Evolutionary conservation across 179 eudicot genomes (phyloP).

Genomic region (Actinidia polygama): DNA sequence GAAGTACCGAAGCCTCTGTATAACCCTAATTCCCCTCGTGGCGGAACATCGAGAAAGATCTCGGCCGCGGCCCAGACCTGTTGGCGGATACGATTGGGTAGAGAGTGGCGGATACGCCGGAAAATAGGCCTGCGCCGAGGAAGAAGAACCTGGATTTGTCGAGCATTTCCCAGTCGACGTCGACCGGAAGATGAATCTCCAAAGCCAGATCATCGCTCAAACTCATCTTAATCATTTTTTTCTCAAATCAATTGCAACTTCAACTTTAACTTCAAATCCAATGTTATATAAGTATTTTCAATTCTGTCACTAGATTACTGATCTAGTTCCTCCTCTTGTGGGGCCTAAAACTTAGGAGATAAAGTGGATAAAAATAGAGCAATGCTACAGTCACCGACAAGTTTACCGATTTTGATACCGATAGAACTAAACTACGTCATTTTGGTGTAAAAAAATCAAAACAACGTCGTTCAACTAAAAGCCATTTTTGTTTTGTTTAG

Average conservation of each 20-base stretch:
- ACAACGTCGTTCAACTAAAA: no score
- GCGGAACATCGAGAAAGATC: slow-evolving; percentile 30
- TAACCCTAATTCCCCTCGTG: slow-evolving; percentile 62
- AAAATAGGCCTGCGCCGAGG: slow-evolving; percentile 74
- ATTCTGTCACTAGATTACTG: not conserved
- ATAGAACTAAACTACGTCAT: no score
- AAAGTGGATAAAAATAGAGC: no score
- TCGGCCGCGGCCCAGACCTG: slow-evolving; percentile 47
- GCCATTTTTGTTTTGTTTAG: no score
- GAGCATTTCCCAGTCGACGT: slow-evolving; percentile 72
- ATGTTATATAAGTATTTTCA: not conserved
- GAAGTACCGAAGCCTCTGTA: slow-evolving; percentile 83
- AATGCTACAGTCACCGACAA: no score
- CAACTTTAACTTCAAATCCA: not conserved
- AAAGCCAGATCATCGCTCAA: slow-evolving; percentile 39
- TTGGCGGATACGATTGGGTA: slow-evolving; percentile 76
- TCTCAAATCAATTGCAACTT: not conserved
- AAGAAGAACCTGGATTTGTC: slow-evolving; percentile 76
- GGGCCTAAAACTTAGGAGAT: no score
- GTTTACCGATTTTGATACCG: no score
- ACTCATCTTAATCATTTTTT: slow-evolving; percentile 37
- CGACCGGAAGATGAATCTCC: slow-evolving; percentile 64
- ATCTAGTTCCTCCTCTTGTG: no score
- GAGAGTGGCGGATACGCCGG: slow-evolving; percentile 68
- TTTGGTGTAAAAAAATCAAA: no score